phyloP scores from a whole-genome alignment of 2,329 filamentous ascomycete genomes.

The Chaetomium sp. region DNA sequence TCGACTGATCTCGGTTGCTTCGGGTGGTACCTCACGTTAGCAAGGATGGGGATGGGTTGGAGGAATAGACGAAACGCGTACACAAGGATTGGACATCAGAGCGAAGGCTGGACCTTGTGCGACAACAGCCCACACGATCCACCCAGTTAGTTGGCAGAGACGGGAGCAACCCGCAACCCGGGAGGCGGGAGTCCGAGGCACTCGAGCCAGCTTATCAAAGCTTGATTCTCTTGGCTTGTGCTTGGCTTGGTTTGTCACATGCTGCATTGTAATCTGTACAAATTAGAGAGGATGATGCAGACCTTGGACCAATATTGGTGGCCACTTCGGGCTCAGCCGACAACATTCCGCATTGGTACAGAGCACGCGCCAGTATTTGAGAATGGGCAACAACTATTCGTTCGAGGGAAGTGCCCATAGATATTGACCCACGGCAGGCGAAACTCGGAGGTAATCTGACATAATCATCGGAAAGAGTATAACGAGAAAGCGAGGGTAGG shows the following conservation, averaged over 20 bases:
- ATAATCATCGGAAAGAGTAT: not conserved
- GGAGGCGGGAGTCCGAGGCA: not conserved
- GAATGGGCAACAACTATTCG: not conserved
- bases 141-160: not conserved
- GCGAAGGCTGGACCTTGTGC: not conserved
- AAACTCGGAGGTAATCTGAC: not conserved
- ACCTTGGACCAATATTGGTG: not conserved
- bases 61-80: conserved; percentile 15
- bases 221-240: conserved; percentile 16
- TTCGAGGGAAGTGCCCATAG: not conserved
- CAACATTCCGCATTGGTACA: not conserved
- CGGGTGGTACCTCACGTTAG: not conserved
- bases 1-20: not conserved
- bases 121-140: not conserved
- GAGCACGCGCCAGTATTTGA: not conserved
- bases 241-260: conserved; percentile 13
- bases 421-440: not conserved
- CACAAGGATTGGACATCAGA: not conserved
- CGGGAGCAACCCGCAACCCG: too few relatives aligned
- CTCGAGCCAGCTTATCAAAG: conserved; percentile 3
- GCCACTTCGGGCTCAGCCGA: not conserved
- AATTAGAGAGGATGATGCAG: too few relatives aligned
- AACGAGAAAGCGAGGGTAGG: not conserved
- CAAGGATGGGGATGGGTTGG: not conserved
- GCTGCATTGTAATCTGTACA: too few relatives aligned